These are phyloP conservation scores for Asterionellopsis glacialis DNA, from an alignment of 108 stramenopile genomes.

Conservation along the genomic window DNA sequence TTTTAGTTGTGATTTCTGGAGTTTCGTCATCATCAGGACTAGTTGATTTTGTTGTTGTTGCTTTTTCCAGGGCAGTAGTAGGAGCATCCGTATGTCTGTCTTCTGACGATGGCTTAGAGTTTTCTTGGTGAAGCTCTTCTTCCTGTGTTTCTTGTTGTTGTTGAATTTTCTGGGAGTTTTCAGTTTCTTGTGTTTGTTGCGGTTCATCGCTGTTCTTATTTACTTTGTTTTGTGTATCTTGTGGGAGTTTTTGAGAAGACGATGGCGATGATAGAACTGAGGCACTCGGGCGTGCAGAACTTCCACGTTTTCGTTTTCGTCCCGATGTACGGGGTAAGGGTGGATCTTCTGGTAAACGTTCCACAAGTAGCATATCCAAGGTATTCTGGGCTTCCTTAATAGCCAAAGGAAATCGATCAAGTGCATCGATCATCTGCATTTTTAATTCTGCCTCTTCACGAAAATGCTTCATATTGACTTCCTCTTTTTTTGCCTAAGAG, in stretches of 20 bases:
- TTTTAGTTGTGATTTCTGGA: background rate
- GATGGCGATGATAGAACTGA: background rate
- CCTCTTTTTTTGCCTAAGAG: slow-evolving; percentile 6
- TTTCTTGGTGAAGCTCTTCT: no score
- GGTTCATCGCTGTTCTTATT: no score
- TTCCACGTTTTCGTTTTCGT: background rate
- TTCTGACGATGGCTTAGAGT: no score
- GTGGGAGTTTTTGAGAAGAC: no score
- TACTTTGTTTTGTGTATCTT: no score
- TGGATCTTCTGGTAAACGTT: slow-evolving; percentile 30
- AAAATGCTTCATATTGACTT: slow-evolving; percentile 2
- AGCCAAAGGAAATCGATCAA: slow-evolving; percentile 37
- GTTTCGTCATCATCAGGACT: background rate
- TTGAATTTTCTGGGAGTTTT: no score
- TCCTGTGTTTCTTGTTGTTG: no score
- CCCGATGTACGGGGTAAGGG: slow-evolving; percentile 30
- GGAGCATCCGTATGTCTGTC: no score
- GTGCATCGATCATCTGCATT: slow-evolving; percentile 32
- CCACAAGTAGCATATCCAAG: slow-evolving; percentile 5
- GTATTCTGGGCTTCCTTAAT: slow-evolving; percentile 5
- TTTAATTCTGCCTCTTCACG: slow-evolving; percentile 16
- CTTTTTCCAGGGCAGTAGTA: no score
- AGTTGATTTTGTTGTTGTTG: no score
- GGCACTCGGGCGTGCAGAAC: no score
- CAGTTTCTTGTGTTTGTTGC: no score